A percentile compares a stretch with the other conserved stretches of the same genome.
phyloP scores from a whole-genome alignment of 2,329 filamentous ascomycete species.

The Fusarium acutatum region DNA sequence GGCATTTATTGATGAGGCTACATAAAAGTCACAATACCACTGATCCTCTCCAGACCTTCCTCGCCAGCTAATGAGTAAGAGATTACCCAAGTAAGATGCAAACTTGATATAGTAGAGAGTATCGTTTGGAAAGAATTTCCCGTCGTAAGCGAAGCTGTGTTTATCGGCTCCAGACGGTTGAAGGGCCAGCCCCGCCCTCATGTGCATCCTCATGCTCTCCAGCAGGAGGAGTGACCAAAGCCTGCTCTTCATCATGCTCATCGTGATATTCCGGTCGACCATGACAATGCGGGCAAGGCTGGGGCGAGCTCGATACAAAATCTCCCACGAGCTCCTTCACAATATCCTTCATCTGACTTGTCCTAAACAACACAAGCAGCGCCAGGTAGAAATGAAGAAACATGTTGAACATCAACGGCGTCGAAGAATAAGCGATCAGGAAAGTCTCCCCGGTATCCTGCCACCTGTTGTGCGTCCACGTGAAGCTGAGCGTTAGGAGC shows the following conservation, averaged over 20 bases:
- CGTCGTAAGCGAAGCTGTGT: accelerated
- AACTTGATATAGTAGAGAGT: not conserved
- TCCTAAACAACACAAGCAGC: not conserved
- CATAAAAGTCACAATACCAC: accelerated
- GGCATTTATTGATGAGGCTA: not conserved
- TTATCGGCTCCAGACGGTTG: not conserved
- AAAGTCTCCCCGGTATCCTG: not conserved
- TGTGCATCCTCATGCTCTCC: not conserved
- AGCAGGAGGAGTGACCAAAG: not conserved
- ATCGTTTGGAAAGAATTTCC: accelerated
- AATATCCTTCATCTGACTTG: not conserved
- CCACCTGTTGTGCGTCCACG: not conserved
- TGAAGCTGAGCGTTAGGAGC: not conserved
- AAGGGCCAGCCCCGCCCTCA: not conserved
- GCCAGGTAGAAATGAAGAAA: not conserved
- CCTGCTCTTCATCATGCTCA: not conserved
- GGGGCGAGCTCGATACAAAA: not conserved
- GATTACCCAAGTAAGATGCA: not conserved
- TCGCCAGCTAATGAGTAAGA: accelerated
- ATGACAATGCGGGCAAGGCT: not conserved
- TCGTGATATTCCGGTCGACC: not conserved
- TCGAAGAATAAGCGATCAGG: not conserved
- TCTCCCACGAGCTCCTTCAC: not conserved
- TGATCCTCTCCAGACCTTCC: accelerated
- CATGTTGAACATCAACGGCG: not conserved